phyloP scores from a whole-genome alignment of 2,329 filamentous ascomycete genomes.

The Arthrobotrys entomopaga region DNA sequence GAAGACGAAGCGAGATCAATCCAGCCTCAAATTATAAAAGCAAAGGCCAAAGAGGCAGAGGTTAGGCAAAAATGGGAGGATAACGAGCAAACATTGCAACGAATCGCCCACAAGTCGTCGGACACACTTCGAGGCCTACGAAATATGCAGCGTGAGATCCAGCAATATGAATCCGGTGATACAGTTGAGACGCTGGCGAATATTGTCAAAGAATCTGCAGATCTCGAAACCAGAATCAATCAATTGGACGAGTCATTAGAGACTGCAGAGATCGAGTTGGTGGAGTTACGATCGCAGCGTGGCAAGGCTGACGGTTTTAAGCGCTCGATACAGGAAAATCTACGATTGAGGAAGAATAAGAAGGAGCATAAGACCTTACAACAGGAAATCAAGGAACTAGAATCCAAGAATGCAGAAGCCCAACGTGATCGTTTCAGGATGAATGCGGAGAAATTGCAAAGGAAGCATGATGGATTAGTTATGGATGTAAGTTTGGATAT shows the following conservation, averaged over 20 bases:
- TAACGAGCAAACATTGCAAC: slow-evolving; percentile 77
- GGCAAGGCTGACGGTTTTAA: slow-evolving; percentile 80
- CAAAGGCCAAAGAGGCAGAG: slow-evolving; percentile 80
- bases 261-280: slow-evolving; percentile 19
- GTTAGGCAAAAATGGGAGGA: slow-evolving; percentile 75
- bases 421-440: slow-evolving; percentile 79
- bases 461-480: slow-evolving; percentile 73
- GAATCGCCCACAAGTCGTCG: slow-evolving; percentile 76
- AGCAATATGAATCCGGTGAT: slow-evolving; percentile 71
- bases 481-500: slow-evolving; percentile 71
- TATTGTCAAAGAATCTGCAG: slow-evolving; percentile 37
- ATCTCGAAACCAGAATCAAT: slow-evolving; percentile 38
- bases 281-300: slow-evolving; percentile 37
- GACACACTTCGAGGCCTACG: slow-evolving; percentile 81
- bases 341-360: slow-evolving; percentile 81
- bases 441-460: slow-evolving; percentile 76
- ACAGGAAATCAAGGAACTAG: slow-evolving; percentile 77
- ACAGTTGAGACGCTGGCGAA: slow-evolving; percentile 37
- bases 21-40: slow-evolving; percentile 78
- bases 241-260: slow-evolving; percentile 19
- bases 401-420: slow-evolving; percentile 80
- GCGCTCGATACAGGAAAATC: slow-evolving; percentile 87
- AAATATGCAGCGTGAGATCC: slow-evolving; percentile 79
- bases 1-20: slow-evolving; percentile 80
- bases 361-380: slow-evolving; percentile 74